Base-by-base conservation (phyloP, 148 eudicot genomes). In the Rhododendron ovatum region DNA sequence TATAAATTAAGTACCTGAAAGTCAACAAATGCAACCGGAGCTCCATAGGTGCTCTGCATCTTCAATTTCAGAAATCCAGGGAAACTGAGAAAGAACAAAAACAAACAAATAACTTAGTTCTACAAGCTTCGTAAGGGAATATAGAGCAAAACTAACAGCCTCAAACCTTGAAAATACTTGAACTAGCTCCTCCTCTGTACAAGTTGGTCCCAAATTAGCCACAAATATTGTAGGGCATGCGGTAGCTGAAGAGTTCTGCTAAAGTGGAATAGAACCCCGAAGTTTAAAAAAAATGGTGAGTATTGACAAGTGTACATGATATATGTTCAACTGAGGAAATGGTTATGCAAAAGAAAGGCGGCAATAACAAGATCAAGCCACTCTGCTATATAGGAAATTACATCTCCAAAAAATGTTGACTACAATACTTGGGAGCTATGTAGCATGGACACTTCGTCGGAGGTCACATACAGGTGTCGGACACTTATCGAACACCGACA, bases 21-120 rank as follows among this genome's bases (percentile, higher is more conserved):
- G 91, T 95, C 98, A 51, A 97, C 98, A 92, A 97, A 97, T 84
- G 98, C 98, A 89, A 97, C 99, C 41, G 96, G 98, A 88, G 96
- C 82, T 82, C 98, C 99, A 88, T 90, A 90, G 17, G 94, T 90
- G 86, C 92, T 90, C 89, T 95, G 99, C 91, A 93, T 92, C 94
- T 97, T 97, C 92, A 97, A 80, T 82, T 97, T 97, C 65, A 94
- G 57, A 88, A 89, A 95, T 87, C 99, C 99, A 79, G 92, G 95
- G 81, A 93, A 97, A 90, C 99, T 97, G 89, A 80, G 57, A 83
- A 83, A 82, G 71, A 24, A 53, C 53, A 55, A 84, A 78, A 83
- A 18, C n/a, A 84, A 45, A 84, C 15, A 28, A 65, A 20, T 30
- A 63, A 75, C 39, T 50, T 65, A 85, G 18, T 67, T 82, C 43